These are phyloP conservation scores for Plenodomus tracheiphilus DNA, from an alignment of 2,329 filamentous ascomycete species.

Conservation along the genomic window DNA sequence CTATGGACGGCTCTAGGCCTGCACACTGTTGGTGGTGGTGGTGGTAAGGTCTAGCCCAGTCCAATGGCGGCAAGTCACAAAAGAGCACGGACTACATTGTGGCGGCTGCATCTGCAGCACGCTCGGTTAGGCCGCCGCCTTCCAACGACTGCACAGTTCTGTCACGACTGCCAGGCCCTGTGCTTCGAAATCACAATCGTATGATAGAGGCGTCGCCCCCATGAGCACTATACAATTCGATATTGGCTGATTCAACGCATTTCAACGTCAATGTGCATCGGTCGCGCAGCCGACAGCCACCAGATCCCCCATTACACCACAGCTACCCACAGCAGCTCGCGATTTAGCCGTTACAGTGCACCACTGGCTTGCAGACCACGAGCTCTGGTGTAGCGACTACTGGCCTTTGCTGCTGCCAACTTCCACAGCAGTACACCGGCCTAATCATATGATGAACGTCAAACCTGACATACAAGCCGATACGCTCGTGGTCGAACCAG, in stretches of 20 bases:
- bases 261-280: background rate
- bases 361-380: background rate
- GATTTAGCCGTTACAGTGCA: background rate
- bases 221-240: background rate
- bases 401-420: background rate
- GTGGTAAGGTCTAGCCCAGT: background rate
- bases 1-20: too few relatives aligned
- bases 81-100: too few relatives aligned
- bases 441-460: background rate
- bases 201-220: background rate
- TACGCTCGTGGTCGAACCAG: too few relatives aligned
- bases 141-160: background rate
- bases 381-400: background rate
- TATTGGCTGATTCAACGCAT: background rate
- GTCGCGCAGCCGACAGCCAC: background rate
- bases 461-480: too few relatives aligned
- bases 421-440: background rate
- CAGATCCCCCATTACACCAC: background rate
- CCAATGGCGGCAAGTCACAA: too few relatives aligned
- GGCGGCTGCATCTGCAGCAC: too few relatives aligned
- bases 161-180: background rate
- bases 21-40: background rate
- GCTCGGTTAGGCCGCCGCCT: background rate
- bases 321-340: background rate
- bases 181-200: background rate